These are phyloP conservation scores for Xerocomellus amylosporus DNA, from an alignment of 768 basidiomycete genomes.

Conservation along the genomic window DNA sequence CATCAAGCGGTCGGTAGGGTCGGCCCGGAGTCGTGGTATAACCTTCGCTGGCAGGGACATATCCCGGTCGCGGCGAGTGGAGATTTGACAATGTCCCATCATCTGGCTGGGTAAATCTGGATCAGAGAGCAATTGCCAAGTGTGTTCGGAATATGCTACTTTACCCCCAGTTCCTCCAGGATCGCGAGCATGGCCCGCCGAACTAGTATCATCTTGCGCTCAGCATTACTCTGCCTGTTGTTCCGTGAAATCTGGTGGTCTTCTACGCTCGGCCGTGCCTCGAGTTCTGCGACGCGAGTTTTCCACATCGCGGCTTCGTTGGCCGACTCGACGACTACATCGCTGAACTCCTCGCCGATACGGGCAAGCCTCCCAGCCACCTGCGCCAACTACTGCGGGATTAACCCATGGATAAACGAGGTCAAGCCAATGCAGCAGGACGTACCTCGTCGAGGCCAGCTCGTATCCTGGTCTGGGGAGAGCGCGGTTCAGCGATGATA, in stretches of 20 bases:
- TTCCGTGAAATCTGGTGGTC: slow-evolving; percentile 28
- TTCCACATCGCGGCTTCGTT: slow-evolving; percentile 23
- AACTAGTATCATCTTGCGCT: slow-evolving; percentile 33
- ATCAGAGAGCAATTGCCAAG: neutral
- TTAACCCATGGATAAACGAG: neutral
- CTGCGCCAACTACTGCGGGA: slow-evolving; percentile 19
- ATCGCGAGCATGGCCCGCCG: slow-evolving; percentile 42
- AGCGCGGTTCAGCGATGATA: neutral
- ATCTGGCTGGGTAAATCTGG: slow-evolving; percentile 14
- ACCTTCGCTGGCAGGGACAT: neutral
- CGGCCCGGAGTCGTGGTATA: slow-evolving; percentile 6
- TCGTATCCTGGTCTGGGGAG: slow-evolving; percentile 20
- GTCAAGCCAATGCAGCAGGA: neutral
- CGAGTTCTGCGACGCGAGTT: slow-evolving; percentile 38
- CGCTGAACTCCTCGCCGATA: slow-evolving; percentile 33
- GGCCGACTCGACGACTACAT: slow-evolving; percentile 17
- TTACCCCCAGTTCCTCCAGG: slow-evolving; percentile 41
- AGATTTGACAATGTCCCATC: slow-evolving; percentile 14
- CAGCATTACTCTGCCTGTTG: slow-evolving; percentile 34
- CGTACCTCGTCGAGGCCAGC: slow-evolving; percentile 30
- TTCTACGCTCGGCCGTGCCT: slow-evolving; percentile 27
- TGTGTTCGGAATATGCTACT: neutral
- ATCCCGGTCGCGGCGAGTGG: slow-evolving; percentile 12
- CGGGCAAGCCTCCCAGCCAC: slow-evolving; percentile 26
- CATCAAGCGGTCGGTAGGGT: slow-evolving; percentile 2